Evolutionary conservation across 2,329 filamentous ascomycete genomes (phyloP).

Genomic region (Sclerotinia spermophila): DNA sequence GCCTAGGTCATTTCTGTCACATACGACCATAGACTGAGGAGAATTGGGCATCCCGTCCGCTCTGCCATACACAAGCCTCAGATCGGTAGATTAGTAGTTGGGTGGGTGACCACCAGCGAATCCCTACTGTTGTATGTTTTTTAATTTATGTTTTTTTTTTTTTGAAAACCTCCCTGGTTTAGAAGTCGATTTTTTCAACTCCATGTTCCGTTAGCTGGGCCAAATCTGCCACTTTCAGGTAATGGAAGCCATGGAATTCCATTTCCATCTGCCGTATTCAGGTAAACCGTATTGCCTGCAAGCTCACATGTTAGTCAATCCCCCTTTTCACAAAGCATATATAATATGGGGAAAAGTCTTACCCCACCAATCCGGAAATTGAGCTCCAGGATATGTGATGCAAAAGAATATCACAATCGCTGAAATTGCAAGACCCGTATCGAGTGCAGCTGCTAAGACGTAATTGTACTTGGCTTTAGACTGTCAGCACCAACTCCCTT

Average conservation of each 20-base stretch:
- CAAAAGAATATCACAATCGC: conserved; percentile 68
- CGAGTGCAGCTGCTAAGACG: conserved; percentile 66
- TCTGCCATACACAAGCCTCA: conserved; percentile 12
- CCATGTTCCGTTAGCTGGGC: conserved; percentile 11
- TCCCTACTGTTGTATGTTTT: conserved; percentile 1
- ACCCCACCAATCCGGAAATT: conserved; percentile 64
- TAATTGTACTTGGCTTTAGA: conserved; percentile 75
- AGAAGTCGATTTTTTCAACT: no score
- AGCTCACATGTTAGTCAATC: conserved; percentile 54
- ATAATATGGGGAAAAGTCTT: conserved; percentile 44
- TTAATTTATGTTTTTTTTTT: no score
- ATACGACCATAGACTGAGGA: neutral
- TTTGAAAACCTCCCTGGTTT: no score
- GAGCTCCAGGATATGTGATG: conserved; percentile 60
- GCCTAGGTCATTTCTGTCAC: fast-evolving
- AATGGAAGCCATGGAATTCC: conserved; percentile 18
- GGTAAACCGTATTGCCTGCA: conserved; percentile 45
- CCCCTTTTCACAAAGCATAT: conserved; percentile 41
- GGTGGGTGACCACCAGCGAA: conserved; percentile 12
- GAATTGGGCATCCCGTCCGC: conserved; percentile 12
- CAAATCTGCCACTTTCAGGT: conserved; percentile 13
- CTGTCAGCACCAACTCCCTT: conserved; percentile 52
- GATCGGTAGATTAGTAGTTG: conserved; percentile 14
- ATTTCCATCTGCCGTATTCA: conserved; percentile 29
- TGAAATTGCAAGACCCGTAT: conserved; percentile 62